Conservation (phyloP, 2,329 filamentous ascomycete species). For the Aplosporella prunicola region DNA sequence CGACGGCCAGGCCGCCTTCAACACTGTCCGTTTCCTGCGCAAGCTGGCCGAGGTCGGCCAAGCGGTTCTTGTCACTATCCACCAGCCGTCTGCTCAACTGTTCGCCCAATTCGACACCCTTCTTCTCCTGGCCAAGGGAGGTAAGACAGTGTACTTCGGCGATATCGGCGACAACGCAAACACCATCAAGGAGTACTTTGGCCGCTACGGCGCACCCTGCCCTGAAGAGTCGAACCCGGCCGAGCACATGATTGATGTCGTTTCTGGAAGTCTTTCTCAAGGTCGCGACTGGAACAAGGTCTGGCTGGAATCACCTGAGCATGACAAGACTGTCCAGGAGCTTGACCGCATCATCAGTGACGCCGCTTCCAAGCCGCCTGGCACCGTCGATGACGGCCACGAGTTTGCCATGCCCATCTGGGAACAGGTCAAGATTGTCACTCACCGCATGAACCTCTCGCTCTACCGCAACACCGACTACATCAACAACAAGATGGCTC, state of each 20-base stretch:
- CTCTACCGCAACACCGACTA: conserved; percentile 56
- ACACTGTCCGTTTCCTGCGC: conserved; percentile 62
- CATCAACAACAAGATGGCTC: conserved; percentile 50
- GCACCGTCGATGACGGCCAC: conserved; percentile 30
- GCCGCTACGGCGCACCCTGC: conserved; percentile 44
- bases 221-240: conserved; percentile 42
- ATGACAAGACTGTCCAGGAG: conserved; percentile 24
- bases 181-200: conserved; percentile 49
- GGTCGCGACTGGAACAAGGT: conserved; percentile 28
- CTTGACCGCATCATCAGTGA: conserved; percentile 30
- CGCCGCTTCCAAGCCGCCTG: conserved; percentile 28
- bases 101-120: conserved; percentile 78
- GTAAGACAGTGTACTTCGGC: conserved; percentile 74
- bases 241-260: conserved; percentile 75
- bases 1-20: conserved; percentile 59
- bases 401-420: conserved; percentile 27
- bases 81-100: conserved; percentile 70
- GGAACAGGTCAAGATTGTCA: conserved; percentile 24
- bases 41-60: conserved; percentile 68
- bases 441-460: conserved; percentile 39
- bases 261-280: conserved; percentile 11
- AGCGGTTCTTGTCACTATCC: conserved; percentile 77
- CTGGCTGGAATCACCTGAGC: conserved; percentile 28
- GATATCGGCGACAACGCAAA: conserved; percentile 63
- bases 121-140: conserved; percentile 63